phyloP scores from a whole-genome alignment of 176 grass and related monocot genomes.

The Oryza punctata region DNA sequence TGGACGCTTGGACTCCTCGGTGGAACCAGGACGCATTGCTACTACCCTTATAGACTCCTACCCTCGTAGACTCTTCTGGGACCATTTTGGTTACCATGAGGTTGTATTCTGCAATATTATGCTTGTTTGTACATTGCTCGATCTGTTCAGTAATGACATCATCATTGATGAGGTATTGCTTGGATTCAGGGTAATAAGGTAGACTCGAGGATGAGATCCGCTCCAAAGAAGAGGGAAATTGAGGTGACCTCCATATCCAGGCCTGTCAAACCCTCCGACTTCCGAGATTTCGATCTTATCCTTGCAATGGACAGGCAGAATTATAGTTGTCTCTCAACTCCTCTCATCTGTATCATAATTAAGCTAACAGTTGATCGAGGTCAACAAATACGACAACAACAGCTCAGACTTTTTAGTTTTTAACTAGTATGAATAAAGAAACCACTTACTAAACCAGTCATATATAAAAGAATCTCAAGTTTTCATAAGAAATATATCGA shows the following conservation, averaged over 20 bases:
- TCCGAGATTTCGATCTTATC: constrained; percentile 86
- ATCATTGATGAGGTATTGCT: neutral
- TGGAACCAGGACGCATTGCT: too few relatives aligned
- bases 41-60: too few relatives aligned
- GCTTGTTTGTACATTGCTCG: neutral
- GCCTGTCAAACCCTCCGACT: constrained; percentile 81
- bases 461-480: too few relatives aligned
- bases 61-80: constrained; percentile 83
- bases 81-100: constrained; percentile 96
- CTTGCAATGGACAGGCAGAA: constrained; percentile 98
- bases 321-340: constrained; percentile 51
- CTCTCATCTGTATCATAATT: constrained; percentile 4
- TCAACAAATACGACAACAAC: too few relatives aligned
- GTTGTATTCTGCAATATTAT: constrained; percentile 37
- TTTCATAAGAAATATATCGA: too few relatives aligned
- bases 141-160: neutral
- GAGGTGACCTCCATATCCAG: constrained; percentile 95
- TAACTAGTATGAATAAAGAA: too few relatives aligned
- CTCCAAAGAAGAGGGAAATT: constrained; percentile 76
- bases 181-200: constrained; percentile 62
- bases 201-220: constrained; percentile 85
- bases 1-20: too few relatives aligned
- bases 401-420: too few relatives aligned
- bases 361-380: too few relatives aligned
- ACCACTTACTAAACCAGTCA: too few relatives aligned